Evolutionary conservation across 1,284 basidiomycete genomes (phyloP), one percentile per base, ranked within the genome.

Genomic region (Dichomitus squalens): DNA sequence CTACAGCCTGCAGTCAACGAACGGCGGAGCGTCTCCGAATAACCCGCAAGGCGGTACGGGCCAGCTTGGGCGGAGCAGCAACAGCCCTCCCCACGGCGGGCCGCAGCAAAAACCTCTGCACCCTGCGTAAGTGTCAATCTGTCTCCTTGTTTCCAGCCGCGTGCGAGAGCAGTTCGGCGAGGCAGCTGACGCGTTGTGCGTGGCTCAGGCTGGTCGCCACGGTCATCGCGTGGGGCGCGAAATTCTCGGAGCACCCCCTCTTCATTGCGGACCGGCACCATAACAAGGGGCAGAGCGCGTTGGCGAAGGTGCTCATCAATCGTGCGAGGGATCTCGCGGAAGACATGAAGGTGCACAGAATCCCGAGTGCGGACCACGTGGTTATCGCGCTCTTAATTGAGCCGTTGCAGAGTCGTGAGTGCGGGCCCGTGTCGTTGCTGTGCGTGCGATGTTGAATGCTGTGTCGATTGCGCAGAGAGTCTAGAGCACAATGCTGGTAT

Each of bases 191-290:
- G 5, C 18, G 20, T 18, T 29, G 29, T 21, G 48, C 21, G 16
- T 25, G 27, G 34, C 16, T 23, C n/a, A 72, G 70, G 2, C 78
- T 95, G 16, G 80, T 96, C 36, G 94, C 95, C 4, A 89, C 90
- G 0, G 88, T 95, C n/a, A 78, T 97, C 47, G 93, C 94, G 0
- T 96, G 92, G 88, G 95, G 95, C 20, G 88, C 92, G 40, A 93
- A 95, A 66, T 96, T 96, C 71, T 92, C 91, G 9, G 93, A 96
- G 65, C 90, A 95, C 69, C 86, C 88, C 0, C 74, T 94, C 59
- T 83, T 96, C 46, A 79, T 87, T 6, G 83, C 86, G 27, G 95
- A 96, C 74, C 82, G 93, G 43, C 78, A 82, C 49, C 85, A 86
- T 61, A 87, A 86, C 54, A 75, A 76, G 39, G 84, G 87, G 12